Evolutionary conservation across 768 basidiomycete genomes (phyloP).

Genomic region (Rhizopogon vinicolor): DNA sequence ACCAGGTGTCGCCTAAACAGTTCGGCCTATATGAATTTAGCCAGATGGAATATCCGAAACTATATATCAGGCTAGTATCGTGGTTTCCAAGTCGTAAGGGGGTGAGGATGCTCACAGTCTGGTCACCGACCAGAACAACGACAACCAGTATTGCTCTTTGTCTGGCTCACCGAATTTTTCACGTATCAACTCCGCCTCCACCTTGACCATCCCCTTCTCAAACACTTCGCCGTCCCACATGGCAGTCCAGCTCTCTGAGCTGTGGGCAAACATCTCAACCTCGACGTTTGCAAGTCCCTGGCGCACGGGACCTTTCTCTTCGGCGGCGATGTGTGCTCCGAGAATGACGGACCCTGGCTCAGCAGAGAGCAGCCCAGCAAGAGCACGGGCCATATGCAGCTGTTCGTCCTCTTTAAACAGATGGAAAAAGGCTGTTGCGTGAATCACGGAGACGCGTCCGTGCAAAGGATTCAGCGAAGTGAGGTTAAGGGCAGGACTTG

Average conservation of each 20-base stretch:
- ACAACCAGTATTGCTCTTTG: background rate
- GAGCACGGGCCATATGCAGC: conserved; percentile 32
- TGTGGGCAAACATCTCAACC: conserved; percentile 24
- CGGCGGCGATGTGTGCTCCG: conserved; percentile 32
- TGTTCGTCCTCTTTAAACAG: conserved; percentile 41
- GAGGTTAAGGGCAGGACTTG: conserved; percentile 25
- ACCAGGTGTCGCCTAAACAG: too few species aligned
- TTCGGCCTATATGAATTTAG: background rate
- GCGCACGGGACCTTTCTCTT: background rate
- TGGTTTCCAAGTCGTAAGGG: background rate
- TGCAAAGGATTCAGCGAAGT: conserved; percentile 39
- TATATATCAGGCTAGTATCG: background rate
- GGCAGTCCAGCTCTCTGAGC: conserved; percentile 29
- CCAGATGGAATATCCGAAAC: background rate
- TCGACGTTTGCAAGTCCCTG: background rate
- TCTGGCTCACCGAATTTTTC: background rate
- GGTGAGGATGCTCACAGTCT: background rate
- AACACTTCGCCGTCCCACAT: conserved; percentile 36
- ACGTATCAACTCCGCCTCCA: conserved; percentile 3
- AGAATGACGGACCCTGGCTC: conserved; percentile 42
- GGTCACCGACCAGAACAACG: background rate
- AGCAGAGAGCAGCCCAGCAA: conserved; percentile 40
- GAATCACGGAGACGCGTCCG: conserved; percentile 43
- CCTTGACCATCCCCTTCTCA: conserved; percentile 25
- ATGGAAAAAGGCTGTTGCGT: conserved; percentile 44